Base-by-base conservation (phyloP, 805 yeast species). In the Zygotorulaspora florentina region DNA sequence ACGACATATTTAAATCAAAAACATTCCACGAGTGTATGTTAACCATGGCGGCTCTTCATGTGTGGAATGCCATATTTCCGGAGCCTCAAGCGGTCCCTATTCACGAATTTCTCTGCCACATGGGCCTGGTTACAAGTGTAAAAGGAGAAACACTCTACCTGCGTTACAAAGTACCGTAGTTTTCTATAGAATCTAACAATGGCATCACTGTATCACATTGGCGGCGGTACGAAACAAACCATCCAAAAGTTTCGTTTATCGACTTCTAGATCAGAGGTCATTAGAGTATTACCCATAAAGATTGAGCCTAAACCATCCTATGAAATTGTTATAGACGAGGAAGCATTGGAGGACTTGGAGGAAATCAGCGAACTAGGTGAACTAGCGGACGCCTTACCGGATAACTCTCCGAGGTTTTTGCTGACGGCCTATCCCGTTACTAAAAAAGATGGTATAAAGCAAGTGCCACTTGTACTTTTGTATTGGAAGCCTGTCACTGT, bases 401-500 rank as follows among this genome's bases (percentile, higher is more conserved):
- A 85, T 52, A 87, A 81, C 57, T 66, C 82, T 10, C 96, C 96
- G 11, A 69, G 96, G 48, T 89, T 74, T 59, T 69, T 89, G 6
- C 72, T 88, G 5, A 65, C 88, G 46, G 86, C 95, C 10, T 83
- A 87, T 57, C 96, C 96, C 6, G 66, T 81, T 56, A 77, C 76
- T 18, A 65, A 76, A 8, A 62, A 69, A 27, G 96, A 89, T 56
- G 96, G 95, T 0, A 73, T 95, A 45, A 74, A 77, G 57, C 75
- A 80, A 39, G 74, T 79, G 8, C 96, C 96, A 2, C 74, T 85
- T 50, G 87, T 89, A 1, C 65, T 90, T 61, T 56, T 90, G n/a
- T 90, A 88, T 64, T 90, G 90, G 82, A 76, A 87, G 49, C 97
- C 97, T 3, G 83, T 83, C 20, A 87, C 95, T 0, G 74, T 87